These are phyloP conservation scores for Oxyria digyna DNA, from an alignment of 148 eudicot species.

Conservation along the genomic window DNA sequence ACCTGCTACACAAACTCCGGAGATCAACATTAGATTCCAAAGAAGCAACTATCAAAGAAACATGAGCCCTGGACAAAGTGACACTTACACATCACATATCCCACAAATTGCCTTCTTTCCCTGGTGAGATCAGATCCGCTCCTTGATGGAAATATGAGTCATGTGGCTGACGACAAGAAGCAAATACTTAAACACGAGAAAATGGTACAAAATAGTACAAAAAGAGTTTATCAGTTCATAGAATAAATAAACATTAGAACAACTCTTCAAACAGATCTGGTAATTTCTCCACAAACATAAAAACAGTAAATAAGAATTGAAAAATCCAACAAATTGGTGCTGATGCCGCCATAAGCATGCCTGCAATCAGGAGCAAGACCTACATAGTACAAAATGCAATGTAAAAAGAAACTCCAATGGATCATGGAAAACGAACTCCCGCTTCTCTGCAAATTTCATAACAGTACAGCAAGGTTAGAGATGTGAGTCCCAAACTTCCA, in stretches of 20 bases:
- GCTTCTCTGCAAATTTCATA: slow-evolving; percentile 78
- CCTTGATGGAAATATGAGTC: not conserved
- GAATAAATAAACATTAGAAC: not conserved
- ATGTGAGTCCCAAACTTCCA: slow-evolving; percentile 96
- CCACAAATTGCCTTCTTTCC: not conserved
- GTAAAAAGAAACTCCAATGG: not conserved
- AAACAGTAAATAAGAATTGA: not conserved
- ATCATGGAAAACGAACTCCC: slow-evolving; percentile 11
- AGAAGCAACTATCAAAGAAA: not conserved
- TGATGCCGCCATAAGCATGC: slow-evolving; percentile 8
- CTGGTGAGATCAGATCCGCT: slow-evolving; percentile 1
- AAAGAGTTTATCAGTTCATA: not conserved
- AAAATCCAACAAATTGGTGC: slow-evolving; percentile 6
- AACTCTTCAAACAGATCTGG: not conserved
- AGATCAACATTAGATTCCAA: not conserved
- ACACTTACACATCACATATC: slow-evolving; percentile 1
- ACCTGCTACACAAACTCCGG: slow-evolving; percentile 1
- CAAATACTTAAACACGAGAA: not conserved
- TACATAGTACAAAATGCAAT: not conserved
- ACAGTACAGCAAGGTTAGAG: slow-evolving; percentile 89
- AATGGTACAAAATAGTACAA: not conserved
- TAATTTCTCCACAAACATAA: not conserved
- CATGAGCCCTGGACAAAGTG: slow-evolving; percentile 1
- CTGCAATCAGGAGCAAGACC: slow-evolving; percentile 2
- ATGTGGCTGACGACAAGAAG: not conserved